Evolutionary conservation across 1,139 yeast genomes (phyloP).

Genomic region (Zygosaccharomyces sapae): DNA sequence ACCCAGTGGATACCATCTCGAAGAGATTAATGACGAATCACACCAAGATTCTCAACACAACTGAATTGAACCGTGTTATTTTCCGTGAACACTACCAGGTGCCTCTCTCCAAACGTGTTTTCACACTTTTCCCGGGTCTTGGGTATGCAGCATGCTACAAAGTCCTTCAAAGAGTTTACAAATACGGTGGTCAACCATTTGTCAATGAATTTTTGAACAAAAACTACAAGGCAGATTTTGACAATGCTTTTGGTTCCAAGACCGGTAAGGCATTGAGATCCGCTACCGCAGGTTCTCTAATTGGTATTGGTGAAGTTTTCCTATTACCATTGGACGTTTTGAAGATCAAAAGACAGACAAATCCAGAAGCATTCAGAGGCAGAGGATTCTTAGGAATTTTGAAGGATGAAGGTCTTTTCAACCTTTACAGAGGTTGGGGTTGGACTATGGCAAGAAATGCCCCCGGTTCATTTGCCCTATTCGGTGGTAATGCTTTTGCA

Average conservation of each 20-base stretch:
- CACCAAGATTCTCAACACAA: constrained; percentile 57
- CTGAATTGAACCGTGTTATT: constrained; percentile 77
- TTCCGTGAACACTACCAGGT: constrained; percentile 79
- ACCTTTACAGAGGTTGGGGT: constrained; percentile 97
- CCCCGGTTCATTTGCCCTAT: constrained; percentile 95
- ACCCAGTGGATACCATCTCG: constrained; percentile 97
- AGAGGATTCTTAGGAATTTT: constrained; percentile 88
- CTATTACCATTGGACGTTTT: constrained; percentile 92
- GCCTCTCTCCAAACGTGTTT: constrained; percentile 62
- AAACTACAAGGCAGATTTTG: constrained; percentile 68
- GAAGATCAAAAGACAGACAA: constrained; percentile 97
- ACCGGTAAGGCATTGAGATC: constrained; percentile 95
- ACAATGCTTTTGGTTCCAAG: constrained; percentile 78
- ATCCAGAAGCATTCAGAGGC: constrained; percentile 98
- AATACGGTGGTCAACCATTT: constrained; percentile 98
- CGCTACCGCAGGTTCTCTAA: constrained; percentile 95
- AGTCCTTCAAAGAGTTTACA: constrained; percentile 94
- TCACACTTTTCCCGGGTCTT: constrained; percentile 95
- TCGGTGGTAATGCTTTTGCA: constrained; percentile 98
- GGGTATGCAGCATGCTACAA: constrained; percentile 98
- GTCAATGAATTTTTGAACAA: constrained; percentile 86
- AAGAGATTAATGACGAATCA: constrained; percentile 96
- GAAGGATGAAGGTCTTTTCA: constrained; percentile 79
- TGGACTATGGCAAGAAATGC: constrained; percentile 99
- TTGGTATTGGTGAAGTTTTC: constrained; percentile 97